Percentiles rank a stretch among this genome's conserved stretches.
These are phyloP conservation scores for Pythium sp. DNA, from an alignment of 352 stramenopile species.

Conservation along the genomic window DNA sequence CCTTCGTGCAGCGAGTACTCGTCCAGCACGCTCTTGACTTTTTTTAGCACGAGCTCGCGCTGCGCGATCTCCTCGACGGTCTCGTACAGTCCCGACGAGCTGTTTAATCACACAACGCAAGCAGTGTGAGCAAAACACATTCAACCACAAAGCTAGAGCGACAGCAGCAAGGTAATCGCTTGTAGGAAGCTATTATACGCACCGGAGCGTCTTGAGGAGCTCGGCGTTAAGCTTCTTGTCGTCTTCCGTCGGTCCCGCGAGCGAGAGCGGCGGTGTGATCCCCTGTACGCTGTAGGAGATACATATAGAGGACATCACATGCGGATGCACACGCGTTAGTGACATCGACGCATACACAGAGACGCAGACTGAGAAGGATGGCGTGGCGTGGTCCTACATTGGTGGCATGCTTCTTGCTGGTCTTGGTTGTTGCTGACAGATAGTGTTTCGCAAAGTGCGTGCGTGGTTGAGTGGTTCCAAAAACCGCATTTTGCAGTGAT, in stretches of 20 bases:
- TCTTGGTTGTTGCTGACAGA: not conserved
- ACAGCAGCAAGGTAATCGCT: not conserved
- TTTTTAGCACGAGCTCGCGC: slow-evolving; percentile 64
- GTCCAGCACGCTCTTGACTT: slow-evolving; percentile 58
- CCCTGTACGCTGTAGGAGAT: slow-evolving; percentile 7
- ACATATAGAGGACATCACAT: not conserved
- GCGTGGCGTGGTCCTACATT: not conserved
- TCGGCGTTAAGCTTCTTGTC: slow-evolving; percentile 66
- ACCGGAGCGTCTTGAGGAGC: slow-evolving; percentile 65
- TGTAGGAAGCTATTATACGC: not conserved
- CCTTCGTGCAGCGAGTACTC: slow-evolving; percentile 81
- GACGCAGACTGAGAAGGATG: not conserved
- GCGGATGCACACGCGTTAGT: not conserved
- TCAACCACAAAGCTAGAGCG: not conserved
- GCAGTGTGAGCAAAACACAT: no score
- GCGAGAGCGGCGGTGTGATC: slow-evolving; percentile 61
- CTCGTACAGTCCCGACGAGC: slow-evolving; percentile 70
- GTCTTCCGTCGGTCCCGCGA: slow-evolving; percentile 58
- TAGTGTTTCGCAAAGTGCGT: not conserved
- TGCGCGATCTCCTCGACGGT: slow-evolving; percentile 56
- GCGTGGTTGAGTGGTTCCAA: not conserved
- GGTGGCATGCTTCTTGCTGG: not conserved
- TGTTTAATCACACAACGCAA: slow-evolving; percentile 14
- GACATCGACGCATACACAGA: not conserved
- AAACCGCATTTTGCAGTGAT: not conserved